Conservation (phyloP, 2,329 filamentous ascomycete genomes). For the Aspergillus sojae region DNA sequence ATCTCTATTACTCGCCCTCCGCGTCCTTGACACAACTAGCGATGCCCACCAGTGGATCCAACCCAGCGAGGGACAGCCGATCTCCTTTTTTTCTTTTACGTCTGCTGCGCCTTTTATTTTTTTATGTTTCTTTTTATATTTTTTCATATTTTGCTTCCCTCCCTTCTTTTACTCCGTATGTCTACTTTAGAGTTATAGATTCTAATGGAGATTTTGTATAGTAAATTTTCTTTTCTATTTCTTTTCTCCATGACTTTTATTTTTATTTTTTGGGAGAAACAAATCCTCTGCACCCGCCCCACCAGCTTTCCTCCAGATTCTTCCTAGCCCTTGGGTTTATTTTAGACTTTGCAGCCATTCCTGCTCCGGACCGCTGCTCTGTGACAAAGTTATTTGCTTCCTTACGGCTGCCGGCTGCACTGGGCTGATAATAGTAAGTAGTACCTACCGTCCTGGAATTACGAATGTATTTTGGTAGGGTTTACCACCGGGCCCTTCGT, state of each 20-base stretch:
- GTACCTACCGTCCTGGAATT: not conserved
- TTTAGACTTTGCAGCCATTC: slow-evolving; percentile 17
- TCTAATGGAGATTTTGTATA: not conserved
- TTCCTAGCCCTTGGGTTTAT: slow-evolving; percentile 2
- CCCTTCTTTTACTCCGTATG: not conserved
- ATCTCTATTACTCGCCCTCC: slow-evolving; percentile 16
- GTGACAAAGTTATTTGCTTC: slow-evolving; percentile 14
- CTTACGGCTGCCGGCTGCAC: slow-evolving; percentile 10
- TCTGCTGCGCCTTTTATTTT: not conserved
- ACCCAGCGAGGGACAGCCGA: slow-evolving; percentile 21
- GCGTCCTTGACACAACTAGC: slow-evolving; percentile 26
- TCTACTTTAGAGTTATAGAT: not conserved
- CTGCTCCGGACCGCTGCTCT: slow-evolving; percentile 18
- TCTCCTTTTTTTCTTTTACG: slow-evolving; percentile 12
- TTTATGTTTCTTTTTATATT: not conserved
- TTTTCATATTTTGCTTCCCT: not conserved
- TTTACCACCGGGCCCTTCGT: not conserved
- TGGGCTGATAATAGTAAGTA: no score
- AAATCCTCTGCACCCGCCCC: not conserved
- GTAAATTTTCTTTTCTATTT: not conserved
- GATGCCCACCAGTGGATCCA: slow-evolving; percentile 22
- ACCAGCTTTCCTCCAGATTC: not conserved
- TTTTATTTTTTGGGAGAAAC: not conserved
- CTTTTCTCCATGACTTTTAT: slow-evolving; percentile 5
- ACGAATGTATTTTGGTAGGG: not conserved